Base-by-base conservation (phyloP, 1,139 yeast species). In the Sugiyamaella japonica region DNA sequence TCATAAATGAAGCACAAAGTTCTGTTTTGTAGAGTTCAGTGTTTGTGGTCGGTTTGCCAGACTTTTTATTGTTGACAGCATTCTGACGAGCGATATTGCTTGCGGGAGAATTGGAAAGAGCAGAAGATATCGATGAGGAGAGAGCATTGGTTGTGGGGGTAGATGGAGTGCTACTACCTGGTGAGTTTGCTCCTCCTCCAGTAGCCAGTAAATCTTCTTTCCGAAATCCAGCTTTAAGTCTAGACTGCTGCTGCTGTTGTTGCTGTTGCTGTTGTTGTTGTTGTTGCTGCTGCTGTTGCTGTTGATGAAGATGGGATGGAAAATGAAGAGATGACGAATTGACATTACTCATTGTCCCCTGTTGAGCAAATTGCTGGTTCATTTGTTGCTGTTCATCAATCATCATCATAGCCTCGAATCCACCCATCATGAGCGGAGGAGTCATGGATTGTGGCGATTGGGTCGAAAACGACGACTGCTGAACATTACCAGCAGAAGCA, bases 11-110 rank as follows among this genome's bases (percentile, higher is more conserved):
- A 37, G 85, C 88, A 71, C 97, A 90, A 57, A 90, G 78, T 71
- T 90, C 97, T 0, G 97, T 90, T 74, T 90, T 90, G 79, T 89
- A 90, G 48, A 90, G 77, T 59, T 81, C 86, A 51, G 87, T 84
- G 68, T 86, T 87, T 56, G 85, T 79, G 42, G 70, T 66, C 20
- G 73, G 70, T 51, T 73, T 69, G 40, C 67, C 66, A 13, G 52
- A 40, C 42, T 60, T 66, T 66, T 60, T 70, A 15, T 31, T 45
- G n/a, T 45, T 45, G 9, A 45, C 49, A 12, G 49, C 49, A 12
- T 34, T 37, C 23, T 42, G 52, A 41, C 50, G 45, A 20, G 53
- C 44, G 25, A 29, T 23, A 25, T 44, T 45, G 23, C 40, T 32
- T n/a, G 53, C 50, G 29, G 49, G 39, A 8, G 53, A 44, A 36